Percentiles rank a stretch among this genome's conserved stretches.
phyloP scores from a whole-genome alignment of 2,329 filamentous ascomycete species.

The Arthrobotrys pseudoclavata region DNA sequence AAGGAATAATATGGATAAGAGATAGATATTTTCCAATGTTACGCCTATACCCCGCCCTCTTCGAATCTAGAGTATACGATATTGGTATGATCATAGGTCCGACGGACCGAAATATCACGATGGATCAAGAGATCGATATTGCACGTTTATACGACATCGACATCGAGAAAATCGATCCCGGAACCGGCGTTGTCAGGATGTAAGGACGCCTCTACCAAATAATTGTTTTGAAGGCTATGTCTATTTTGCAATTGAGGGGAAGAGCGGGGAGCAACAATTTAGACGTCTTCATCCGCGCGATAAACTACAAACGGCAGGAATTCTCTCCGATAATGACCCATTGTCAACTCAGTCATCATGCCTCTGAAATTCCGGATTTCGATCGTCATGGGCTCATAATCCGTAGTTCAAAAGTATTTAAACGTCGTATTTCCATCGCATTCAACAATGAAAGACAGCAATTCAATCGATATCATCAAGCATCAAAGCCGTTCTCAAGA shows the following conservation, averaged over 20 bases:
- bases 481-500: background rate
- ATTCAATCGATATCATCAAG: background rate
- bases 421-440: background rate
- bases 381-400: background rate
- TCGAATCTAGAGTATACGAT: background rate
- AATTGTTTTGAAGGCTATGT: background rate
- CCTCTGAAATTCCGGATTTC: background rate
- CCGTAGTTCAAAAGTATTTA: background rate
- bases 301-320: conserved; percentile 2
- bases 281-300: background rate
- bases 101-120: conserved; percentile 29
- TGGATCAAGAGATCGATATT: background rate
- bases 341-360: background rate
- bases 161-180: background rate
- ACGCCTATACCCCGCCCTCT: background rate
- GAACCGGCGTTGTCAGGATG: background rate
- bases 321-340: background rate
- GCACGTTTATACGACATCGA: background rate
- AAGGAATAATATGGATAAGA: conserved; percentile 7
- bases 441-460: background rate
- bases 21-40: background rate
- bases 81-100: conserved; percentile 10
- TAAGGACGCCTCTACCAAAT: background rate
- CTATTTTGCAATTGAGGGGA: background rate
- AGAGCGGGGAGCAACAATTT: background rate